Evolutionary conservation across 345 rosid species (phyloP), one percentile per base, ranked within the genome.

Genomic region (Turnera subulata): DNA sequence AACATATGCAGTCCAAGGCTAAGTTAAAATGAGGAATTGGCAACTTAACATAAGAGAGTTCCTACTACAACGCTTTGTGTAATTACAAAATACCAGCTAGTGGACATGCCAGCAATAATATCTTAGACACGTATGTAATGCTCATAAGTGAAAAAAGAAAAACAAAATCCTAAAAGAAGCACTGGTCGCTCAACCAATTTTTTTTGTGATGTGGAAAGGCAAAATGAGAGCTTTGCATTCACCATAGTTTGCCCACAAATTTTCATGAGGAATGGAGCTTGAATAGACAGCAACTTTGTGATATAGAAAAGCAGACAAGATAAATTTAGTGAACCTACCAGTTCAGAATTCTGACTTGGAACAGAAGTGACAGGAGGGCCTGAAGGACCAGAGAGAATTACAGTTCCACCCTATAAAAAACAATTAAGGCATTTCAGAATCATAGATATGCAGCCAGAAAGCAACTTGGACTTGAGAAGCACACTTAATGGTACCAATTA

Each of bases 361-460:
- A 90, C 85, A 42, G 97, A 66, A 48, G 95, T 82, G 51, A 90
- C 82, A 1, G 97, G 93, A 21, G 96, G 93, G 54, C 99, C 99
- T n/a, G 99, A 85, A 59, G 95, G 89, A 70, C 99, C 99, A 60
- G 99, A 94, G 67, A 90, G 82, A 62, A 94, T 77, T 49, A 94
- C 88, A 29, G 95, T 87, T 60, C 80, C 82, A 39, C 99, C 99
- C 96, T 94, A 81, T 68, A 64, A 80, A 55, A 52, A 56, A 46
- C n/a, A 73, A 59, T 72, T 37, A 19, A 52, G n/a, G 56, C 39
- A 35, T 16, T 58, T 77, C 69, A 68, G 56, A 66, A 51, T 35
- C 62, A 62, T 12, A 37, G 50, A 20, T 11, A 61, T 37, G 58
- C 9, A 62, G 62, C 19, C 18, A 39, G 13, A 29, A 22, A 56